Base-by-base conservation (phyloP, 2,329 filamentous ascomycete species). In the Aspergillus uvarum region DNA sequence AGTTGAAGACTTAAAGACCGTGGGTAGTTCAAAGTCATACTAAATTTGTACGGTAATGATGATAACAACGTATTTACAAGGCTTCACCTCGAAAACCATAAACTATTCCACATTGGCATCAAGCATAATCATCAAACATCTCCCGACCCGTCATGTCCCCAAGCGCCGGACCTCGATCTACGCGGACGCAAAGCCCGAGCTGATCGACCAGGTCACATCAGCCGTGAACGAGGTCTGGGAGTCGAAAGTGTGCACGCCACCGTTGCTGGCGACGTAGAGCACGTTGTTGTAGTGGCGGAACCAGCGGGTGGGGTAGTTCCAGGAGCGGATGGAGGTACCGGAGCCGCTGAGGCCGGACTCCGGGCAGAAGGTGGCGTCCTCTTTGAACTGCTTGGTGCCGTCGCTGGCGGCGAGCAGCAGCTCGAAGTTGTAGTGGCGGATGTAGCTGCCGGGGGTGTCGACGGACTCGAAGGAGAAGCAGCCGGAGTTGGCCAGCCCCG, bases 291-390 rank as follows among this genome's bases (percentile, higher is more conserved):
- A 87, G 67, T 87, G 85, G 22, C 86, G 80, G 67, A 87, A 75
- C 59, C 77, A 87, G 49, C 85, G 79, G 0, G 85, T 86, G 0
- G 86, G 85, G 65, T 85, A 87, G 48, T 76, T 80, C 85, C 85
- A 88, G 1, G 84, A 77, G 4, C 83, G 78, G 32, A 88, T 77
- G 0, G 84, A 80, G 62, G 62, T 81, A 6, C 82, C 84, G 48
- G 78, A 68, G 4, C 83, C 82, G 63, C 72, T 83, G 22, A 88
- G 72, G 0, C 81, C 82, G 0, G 78, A 59, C 69, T 82, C 78
- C 0, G 84, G 77, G 68, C 86, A 88, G 72, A 88, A 88, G 0
- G 86, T 88, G 7, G 86, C 84, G 51, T 88, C 86, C 65, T 88
- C 85, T 4, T 74, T 42, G 73, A 88, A 87, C 54, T 76, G 73